phyloP scores from a whole-genome alignment of 192 early-diverging fungal species.

The Entomortierella parvispora region DNA sequence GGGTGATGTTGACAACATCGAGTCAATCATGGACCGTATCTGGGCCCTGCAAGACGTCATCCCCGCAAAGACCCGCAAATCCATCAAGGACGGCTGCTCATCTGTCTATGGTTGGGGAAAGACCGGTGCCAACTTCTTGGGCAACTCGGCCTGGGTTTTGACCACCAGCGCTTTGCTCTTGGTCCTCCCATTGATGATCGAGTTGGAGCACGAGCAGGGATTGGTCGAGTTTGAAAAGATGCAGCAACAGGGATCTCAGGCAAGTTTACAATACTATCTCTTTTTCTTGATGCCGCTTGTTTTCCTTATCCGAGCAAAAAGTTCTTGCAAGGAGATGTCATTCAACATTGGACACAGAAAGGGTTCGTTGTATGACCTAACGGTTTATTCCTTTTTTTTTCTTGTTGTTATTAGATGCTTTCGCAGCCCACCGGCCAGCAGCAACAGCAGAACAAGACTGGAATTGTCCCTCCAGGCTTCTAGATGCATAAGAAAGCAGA shows the following conservation, averaged over 20 bases:
- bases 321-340: too few relatives aligned
- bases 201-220: slow-evolving; percentile 87
- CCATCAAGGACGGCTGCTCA: slow-evolving; percentile 63
- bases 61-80: slow-evolving; percentile 75
- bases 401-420: slow-evolving; percentile 19
- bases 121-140: slow-evolving; percentile 68
- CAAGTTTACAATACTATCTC: slow-evolving; percentile 2
- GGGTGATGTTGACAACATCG: slow-evolving; percentile 67
- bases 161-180: slow-evolving; percentile 87
- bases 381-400: not conserved
- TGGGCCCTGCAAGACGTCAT: slow-evolving; percentile 88
- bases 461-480: slow-evolving; percentile 47
- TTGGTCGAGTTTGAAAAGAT: slow-evolving; percentile 84
- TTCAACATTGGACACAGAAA: too few relatives aligned
- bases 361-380: too few relatives aligned
- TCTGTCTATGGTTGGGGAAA: slow-evolving; percentile 67
- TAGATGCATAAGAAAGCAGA: slow-evolving; percentile 4
- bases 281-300: too few relatives aligned
- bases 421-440: slow-evolving; percentile 43
- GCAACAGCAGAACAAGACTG: slow-evolving; percentile 42
- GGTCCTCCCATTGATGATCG: slow-evolving; percentile 85
- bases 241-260: slow-evolving; percentile 47
- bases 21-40: slow-evolving; percentile 84
- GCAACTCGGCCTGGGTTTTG: slow-evolving; percentile 89
- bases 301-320: too few relatives aligned